These are phyloP conservation scores for Epichloe bromicola DNA, from an alignment of 2,329 filamentous ascomycete species.

Conservation along the genomic window DNA sequence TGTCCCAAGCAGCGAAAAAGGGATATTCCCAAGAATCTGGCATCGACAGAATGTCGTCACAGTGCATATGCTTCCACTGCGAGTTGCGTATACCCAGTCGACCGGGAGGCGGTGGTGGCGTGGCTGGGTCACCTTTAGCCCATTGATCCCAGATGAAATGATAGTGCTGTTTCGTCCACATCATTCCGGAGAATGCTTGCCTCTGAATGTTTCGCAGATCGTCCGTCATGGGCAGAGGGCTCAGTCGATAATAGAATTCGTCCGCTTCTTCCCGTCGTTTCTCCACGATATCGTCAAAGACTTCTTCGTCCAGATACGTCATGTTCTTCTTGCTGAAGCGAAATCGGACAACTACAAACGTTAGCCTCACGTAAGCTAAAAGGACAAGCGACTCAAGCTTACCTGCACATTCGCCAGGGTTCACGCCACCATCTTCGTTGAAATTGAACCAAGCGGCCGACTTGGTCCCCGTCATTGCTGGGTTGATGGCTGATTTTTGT, in stretches of 20 bases:
- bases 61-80: conserved; percentile 88
- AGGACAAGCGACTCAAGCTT: conserved; percentile 18
- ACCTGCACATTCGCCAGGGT: conserved; percentile 82
- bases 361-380: neutral
- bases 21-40: conserved; percentile 98
- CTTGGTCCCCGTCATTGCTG: conserved; percentile 70
- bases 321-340: conserved; percentile 66
- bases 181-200: conserved; percentile 90
- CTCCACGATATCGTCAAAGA: conserved; percentile 84
- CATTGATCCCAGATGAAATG: conserved; percentile 96
- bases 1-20: conserved; percentile 96
- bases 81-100: conserved; percentile 73
- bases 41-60: conserved; percentile 94
- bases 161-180: conserved; percentile 98
- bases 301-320: conserved; percentile 77
- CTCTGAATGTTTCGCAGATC: conserved; percentile 91
- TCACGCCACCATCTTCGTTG: conserved; percentile 76
- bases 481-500: conserved; percentile 72
- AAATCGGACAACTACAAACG: conserved; percentile 65
- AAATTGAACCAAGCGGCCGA: conserved; percentile 86
- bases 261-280: conserved; percentile 79
- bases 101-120: conserved; percentile 71
- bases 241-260: conserved; percentile 90
- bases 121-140: conserved; percentile 84
- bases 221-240: conserved; percentile 83